Base-by-base conservation (phyloP, 2,329 filamentous ascomycete species). In the Colletotrichum brevisporum region DNA sequence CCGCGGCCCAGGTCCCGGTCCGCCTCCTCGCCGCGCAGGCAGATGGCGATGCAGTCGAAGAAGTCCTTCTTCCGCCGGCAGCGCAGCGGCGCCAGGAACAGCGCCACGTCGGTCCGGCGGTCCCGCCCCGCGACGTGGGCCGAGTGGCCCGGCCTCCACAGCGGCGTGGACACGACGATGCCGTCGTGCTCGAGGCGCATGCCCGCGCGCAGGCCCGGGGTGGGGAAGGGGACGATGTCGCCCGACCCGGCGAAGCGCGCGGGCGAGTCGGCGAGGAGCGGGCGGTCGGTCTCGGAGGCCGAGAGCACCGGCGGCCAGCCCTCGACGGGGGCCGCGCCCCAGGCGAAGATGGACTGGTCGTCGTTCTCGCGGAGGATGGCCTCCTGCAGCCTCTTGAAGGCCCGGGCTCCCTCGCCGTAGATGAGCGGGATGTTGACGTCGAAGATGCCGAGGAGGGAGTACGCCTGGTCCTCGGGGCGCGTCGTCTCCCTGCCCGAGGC, bases 401-500 rank as follows among this genome's bases (percentile, higher is more conserved):
- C 72, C 18, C 67, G 70, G 10, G 4, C 16, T 12, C 75, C 75
- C 54, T 78, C 76, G 4, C 76, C 74, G 26, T 77, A 77, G 4
- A 73, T 68, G 10, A 74, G 59, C 2, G 73, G 69, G 73, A 78
- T 77, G 26, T 72, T 75, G 27, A 77, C 65, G 47, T 69, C 65
- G 24, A 78, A 76, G n/a, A 78, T 53, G 6, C 76, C 76, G 4
- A 77, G 55, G 5, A 77, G 64, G 21, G 71, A 74, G 50, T 77
- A 77, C 0, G 75, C 75, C 6, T 69, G 18, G 62, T 78, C 75
- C 51, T 76, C 71, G 61, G 15, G 2, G 10, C 72, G 66, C 2
- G 69, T 75, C 2, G 72, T 76, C 53, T 56, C 39, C 15, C 41
- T 15, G 2, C 5, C 2, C 5, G 41, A 43, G 41, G 16, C 41